phyloP scores from a whole-genome alignment of 148 eudicot species.

The Vaccinium vitisidaea region DNA sequence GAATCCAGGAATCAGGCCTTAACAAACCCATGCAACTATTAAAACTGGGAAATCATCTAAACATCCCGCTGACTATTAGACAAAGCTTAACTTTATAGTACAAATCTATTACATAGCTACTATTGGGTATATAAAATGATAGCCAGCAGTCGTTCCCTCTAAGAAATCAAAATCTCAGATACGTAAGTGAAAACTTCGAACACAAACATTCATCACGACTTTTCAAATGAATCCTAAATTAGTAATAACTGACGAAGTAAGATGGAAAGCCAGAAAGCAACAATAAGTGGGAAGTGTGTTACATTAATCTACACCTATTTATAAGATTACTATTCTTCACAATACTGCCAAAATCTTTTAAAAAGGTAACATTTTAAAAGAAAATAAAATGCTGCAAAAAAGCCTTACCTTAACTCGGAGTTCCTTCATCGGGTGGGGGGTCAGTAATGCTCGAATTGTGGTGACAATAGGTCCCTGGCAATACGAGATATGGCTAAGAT shows the following conservation, averaged over 20 bases:
- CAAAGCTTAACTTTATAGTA: background rate
- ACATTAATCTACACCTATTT: background rate
- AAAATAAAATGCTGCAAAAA: background rate
- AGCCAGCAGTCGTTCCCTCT: background rate
- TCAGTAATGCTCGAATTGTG: slow-evolving; percentile 77
- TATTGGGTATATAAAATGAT: background rate
- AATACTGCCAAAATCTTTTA: background rate
- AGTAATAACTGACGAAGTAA: background rate
- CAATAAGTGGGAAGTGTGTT: background rate
- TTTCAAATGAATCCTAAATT: background rate
- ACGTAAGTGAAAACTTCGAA: background rate
- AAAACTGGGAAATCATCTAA: background rate
- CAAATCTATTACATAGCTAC: background rate
- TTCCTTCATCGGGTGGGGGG: slow-evolving; percentile 98
- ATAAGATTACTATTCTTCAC: background rate
- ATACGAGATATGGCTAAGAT: slow-evolving; percentile 8
- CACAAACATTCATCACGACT: background rate
- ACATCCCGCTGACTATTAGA: background rate
- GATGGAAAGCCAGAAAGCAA: background rate
- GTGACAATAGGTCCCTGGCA: slow-evolving; percentile 85
- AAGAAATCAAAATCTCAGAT: background rate
- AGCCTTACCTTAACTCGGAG: slow-evolving; percentile 76
- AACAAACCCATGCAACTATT: background rate
- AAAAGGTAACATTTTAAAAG: background rate
- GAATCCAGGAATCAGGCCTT: background rate